These are phyloP conservation scores for Solanum rostratum DNA, from an alignment of 257 asterid genomes.

Conservation along the genomic window DNA sequence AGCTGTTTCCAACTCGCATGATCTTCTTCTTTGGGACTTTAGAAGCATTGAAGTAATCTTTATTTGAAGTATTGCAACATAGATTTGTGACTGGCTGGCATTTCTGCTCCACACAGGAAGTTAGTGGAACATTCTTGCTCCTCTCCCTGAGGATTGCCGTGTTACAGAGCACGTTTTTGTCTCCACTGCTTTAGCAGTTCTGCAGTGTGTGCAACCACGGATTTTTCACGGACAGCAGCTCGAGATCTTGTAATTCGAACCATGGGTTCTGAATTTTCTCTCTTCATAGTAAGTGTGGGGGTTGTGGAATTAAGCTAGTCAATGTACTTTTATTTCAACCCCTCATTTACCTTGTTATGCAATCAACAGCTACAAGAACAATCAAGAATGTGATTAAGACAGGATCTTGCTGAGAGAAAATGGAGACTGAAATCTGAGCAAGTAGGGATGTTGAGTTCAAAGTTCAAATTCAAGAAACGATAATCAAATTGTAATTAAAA, in stretches of 20 bases:
- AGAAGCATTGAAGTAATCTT: slow-evolving; percentile 31
- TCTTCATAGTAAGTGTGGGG: neutral
- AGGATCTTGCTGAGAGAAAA: too few relatives aligned
- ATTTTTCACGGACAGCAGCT: slow-evolving; percentile 42
- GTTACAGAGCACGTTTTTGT: slow-evolving; percentile 30
- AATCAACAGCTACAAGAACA: too few relatives aligned
- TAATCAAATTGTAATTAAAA: neutral
- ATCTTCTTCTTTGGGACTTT: slow-evolving; percentile 16
- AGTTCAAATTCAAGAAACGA: neutral
- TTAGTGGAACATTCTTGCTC: slow-evolving; percentile 9
- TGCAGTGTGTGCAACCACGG: neutral
- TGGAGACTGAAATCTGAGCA: too few relatives aligned
- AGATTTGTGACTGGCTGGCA: slow-evolving; percentile 65
- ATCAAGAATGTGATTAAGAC: too few relatives aligned
- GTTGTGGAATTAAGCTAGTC: neutral
- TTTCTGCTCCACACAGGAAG: slow-evolving; percentile 33
- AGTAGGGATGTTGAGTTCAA: too few relatives aligned
- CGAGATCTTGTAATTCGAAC: too few relatives aligned
- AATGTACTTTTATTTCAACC: slow-evolving; percentile 18
- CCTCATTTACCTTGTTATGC: slow-evolving; percentile 9
- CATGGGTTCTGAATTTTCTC: too few relatives aligned
- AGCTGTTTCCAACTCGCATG: too few relatives aligned
- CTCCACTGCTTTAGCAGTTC: slow-evolving; percentile 40
- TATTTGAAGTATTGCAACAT: slow-evolving; percentile 29
- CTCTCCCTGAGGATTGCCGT: slow-evolving; percentile 43